phyloP scores from a whole-genome alignment of 805 yeast species.

The Priceomyces haplophilus region DNA sequence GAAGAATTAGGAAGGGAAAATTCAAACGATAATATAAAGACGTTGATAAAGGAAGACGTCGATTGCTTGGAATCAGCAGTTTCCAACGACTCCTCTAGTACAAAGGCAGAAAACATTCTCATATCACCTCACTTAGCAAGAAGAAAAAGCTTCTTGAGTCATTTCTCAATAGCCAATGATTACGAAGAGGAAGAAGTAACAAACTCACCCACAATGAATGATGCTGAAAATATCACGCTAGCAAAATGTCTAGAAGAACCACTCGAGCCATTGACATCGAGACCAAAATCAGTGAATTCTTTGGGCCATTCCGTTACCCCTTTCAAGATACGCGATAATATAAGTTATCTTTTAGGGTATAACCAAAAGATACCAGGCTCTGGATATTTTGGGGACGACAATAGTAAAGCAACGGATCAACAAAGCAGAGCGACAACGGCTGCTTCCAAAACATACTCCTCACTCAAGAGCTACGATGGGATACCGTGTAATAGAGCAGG shows the following conservation, averaged over 20 bases:
- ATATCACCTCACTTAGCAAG: neutral
- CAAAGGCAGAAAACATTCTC: neutral
- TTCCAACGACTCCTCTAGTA: neutral
- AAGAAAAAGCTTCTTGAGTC: slow-evolving; percentile 1
- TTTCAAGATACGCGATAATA: slow-evolving; percentile 16
- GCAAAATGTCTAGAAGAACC: neutral
- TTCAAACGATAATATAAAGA: neutral
- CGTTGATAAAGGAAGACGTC: neutral
- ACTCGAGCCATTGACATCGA: neutral
- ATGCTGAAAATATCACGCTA: neutral
- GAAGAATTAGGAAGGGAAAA: slow-evolving; percentile 2
- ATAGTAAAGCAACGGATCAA: neutral
- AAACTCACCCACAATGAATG: neutral
- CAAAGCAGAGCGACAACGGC: slow-evolving; percentile 2
- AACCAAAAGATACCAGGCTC: neutral
- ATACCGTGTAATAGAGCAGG: slow-evolving; percentile 19
- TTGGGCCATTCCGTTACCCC: slow-evolving; percentile 12
- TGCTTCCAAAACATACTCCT: neutral
- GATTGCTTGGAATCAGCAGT: neutral
- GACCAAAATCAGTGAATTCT: slow-evolving; percentile 9
- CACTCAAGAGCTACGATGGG: slow-evolving; percentile 5
- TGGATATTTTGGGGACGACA: neutral
- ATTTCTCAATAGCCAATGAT: neutral
- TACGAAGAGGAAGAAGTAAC: neutral
- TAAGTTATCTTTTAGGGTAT: slow-evolving; percentile 8